Conservation (phyloP, 768 basidiomycete species). For the Lenzites betulinus region DNA sequence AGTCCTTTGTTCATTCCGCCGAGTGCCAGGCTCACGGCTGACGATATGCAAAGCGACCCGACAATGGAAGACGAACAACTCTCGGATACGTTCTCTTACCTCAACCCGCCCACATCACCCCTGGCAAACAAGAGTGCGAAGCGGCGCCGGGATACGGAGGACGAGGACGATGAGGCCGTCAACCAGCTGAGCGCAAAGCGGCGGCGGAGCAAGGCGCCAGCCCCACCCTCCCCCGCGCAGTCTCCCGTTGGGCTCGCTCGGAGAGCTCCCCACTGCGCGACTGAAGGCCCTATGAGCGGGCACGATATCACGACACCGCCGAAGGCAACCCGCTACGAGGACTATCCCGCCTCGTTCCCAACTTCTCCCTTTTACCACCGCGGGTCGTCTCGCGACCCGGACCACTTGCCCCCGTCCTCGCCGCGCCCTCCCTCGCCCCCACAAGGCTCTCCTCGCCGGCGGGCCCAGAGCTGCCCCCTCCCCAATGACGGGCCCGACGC, state of each 20-base stretch:
- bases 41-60: background rate
- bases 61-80: background rate
- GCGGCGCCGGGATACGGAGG: background rate
- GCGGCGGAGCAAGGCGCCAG: background rate
- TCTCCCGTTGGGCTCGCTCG: background rate
- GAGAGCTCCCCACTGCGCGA: too few species aligned
- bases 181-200: conserved; percentile 5
- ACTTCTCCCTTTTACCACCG: too few species aligned
- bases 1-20: background rate
- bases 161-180: background rate
- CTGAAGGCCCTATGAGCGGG: too few species aligned
- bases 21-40: background rate
- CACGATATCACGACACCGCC: background rate
- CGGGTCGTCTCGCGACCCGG: background rate
- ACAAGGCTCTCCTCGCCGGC: too few species aligned
- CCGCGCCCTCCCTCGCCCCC: too few species aligned
- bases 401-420: too few species aligned
- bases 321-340: background rate
- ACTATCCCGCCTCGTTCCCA: too few species aligned
- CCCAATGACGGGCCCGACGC: too few species aligned
- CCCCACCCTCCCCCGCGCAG: background rate
- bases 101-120: conserved; percentile 8
- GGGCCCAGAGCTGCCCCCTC: too few species aligned
- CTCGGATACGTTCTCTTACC: conserved; percentile 4
- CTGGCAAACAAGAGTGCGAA: background rate